Evolutionary conservation across 495 filamentous ascomycete species (phyloP).

Genomic region (Penicillium ucsense): DNA sequence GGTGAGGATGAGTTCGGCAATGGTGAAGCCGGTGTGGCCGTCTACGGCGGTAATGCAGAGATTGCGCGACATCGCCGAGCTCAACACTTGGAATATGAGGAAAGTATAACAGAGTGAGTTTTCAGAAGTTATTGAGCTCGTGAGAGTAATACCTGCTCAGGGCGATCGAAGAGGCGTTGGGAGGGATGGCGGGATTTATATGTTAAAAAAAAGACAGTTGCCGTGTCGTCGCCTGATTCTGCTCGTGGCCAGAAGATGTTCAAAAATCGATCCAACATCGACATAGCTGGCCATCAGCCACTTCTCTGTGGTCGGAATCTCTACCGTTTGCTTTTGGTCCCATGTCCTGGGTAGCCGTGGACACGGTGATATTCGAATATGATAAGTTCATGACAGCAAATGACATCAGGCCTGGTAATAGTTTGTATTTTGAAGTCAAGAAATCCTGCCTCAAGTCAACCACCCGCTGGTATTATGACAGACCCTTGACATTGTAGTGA

Average conservation of each 20-base stretch:
- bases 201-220: not conserved
- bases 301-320: not conserved
- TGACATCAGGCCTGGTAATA: not conserved
- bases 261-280: not conserved
- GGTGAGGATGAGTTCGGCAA: constrained; percentile 44
- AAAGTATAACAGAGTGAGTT: not conserved
- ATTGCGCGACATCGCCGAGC: not conserved
- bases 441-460: not conserved
- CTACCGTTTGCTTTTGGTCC: not conserved
- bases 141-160: not conserved
- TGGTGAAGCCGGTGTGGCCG: constrained; percentile 45
- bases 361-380: not conserved
- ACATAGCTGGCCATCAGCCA: not conserved
- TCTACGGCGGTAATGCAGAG: constrained; percentile 44
- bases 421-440: not conserved
- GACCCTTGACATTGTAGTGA: no score
- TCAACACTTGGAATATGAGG: not conserved
- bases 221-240: not conserved
- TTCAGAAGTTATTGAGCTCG: not conserved
- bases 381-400: not conserved
- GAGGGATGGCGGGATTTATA: not conserved
- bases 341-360: no score
- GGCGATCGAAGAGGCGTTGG: no score
- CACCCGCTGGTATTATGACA: not conserved
- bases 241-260: not conserved